Evolutionary conservation across 2,329 filamentous ascomycete species (phyloP).

Genomic region (Myrmaecium sp.): DNA sequence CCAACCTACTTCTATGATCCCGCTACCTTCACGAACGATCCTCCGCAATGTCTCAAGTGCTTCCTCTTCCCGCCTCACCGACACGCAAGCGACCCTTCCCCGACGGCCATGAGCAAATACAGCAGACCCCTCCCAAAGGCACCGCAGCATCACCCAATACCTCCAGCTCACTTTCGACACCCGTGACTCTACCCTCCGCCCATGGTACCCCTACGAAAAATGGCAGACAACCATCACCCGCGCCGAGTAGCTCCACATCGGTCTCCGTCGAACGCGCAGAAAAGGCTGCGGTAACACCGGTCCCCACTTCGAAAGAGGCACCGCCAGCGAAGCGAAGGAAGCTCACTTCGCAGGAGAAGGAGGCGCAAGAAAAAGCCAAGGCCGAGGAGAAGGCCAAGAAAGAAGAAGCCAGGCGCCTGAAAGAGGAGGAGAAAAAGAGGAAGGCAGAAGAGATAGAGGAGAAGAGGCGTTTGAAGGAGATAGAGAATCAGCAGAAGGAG

Average conservation of each 20-base stretch:
- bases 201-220: constrained; percentile 6
- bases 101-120: constrained; percentile 12
- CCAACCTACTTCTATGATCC: constrained; percentile 15
- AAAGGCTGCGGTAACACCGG: background rate
- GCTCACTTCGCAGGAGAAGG: constrained; percentile 26
- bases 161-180: constrained; percentile 14
- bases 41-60: constrained; percentile 14
- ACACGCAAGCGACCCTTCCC: constrained; percentile 17
- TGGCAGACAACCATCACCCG: constrained; percentile 7
- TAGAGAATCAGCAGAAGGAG: constrained; percentile 13
- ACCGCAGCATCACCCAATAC: constrained; percentile 11
- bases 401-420: constrained; percentile 13
- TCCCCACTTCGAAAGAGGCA: background rate
- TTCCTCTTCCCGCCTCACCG: constrained; percentile 7
- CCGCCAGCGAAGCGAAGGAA: constrained; percentile 26
- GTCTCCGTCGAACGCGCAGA: constrained; percentile 1
- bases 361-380: constrained; percentile 19
- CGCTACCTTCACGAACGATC: constrained; percentile 10
- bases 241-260: constrained; percentile 7
- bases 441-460: constrained; percentile 19
- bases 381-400: constrained; percentile 19
- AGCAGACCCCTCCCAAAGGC: constrained; percentile 9
- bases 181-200: constrained; percentile 15
- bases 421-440: constrained; percentile 10
- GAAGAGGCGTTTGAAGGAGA: constrained; percentile 11